phyloP scores from a whole-genome alignment of 306 rosid genomes.

The Quercus alba region DNA sequence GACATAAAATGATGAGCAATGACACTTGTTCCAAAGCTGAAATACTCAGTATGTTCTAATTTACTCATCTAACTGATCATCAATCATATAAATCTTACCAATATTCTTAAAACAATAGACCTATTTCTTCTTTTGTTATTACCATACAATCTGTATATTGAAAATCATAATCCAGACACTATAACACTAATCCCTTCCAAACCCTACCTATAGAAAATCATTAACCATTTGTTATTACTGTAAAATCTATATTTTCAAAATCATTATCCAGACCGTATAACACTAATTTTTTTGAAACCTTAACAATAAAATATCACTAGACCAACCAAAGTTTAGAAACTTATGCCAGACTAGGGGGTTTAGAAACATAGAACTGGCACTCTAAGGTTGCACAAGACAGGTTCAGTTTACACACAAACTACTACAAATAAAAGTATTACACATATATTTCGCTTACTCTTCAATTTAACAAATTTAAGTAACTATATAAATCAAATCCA shows the following conservation, averaged over 20 bases:
- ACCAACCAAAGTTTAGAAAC: not conserved
- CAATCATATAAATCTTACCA: not conserved
- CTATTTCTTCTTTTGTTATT: not conserved
- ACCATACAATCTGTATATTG: not conserved
- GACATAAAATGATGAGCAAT: not conserved
- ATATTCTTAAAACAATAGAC: conserved; percentile 2
- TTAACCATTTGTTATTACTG: not conserved
- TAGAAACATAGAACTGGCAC: not conserved
- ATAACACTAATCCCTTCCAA: not conserved
- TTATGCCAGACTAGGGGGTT: not conserved
- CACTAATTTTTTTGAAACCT: not conserved
- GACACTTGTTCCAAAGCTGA: not conserved
- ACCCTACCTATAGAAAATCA: no score
- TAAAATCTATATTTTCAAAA: not conserved
- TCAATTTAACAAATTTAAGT: not conserved
- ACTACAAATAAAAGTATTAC: not conserved
- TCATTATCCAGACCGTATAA: not conserved
- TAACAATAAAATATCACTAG: not conserved
- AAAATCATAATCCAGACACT: not conserved
- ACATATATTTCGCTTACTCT: not conserved
- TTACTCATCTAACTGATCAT: not conserved
- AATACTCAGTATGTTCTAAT: not conserved
- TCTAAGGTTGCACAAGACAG: not conserved
- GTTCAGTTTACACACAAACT: not conserved
- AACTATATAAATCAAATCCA: not conserved